A percentile compares a stretch with the other conserved stretches of the same genome.
These are phyloP conservation scores for Moniliophthora roreri DNA, from an alignment of 1,284 basidiomycete species.

Conservation along the genomic window DNA sequence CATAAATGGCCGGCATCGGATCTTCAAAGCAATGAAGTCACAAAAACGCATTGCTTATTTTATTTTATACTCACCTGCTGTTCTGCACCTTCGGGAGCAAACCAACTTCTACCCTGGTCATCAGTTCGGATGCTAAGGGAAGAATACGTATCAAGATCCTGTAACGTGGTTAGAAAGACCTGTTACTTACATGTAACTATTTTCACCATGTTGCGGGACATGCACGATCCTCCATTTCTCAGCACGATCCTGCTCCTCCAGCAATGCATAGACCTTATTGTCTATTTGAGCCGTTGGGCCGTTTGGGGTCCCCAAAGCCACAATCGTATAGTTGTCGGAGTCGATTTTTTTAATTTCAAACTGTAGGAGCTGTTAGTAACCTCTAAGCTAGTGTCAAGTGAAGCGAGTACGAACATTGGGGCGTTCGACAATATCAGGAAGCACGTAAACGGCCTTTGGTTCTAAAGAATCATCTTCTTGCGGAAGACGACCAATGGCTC, in stretches of 20 bases:
- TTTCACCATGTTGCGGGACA: slow-evolving; percentile 4
- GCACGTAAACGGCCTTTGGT: background rate
- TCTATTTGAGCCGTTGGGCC: slow-evolving; percentile 4
- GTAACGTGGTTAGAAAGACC: background rate
- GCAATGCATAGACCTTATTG: background rate
- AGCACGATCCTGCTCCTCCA: background rate
- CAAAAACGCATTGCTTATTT: background rate
- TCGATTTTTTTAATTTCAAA: background rate
- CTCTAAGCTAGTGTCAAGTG: background rate
- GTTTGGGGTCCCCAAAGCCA: background rate
- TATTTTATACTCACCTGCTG: background rate
- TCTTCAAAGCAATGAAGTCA: background rate
- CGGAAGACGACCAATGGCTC: background rate
- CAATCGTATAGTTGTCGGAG: background rate
- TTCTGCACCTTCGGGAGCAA: background rate
- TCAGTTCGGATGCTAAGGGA: background rate
- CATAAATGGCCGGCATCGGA: background rate
- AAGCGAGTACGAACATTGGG: background rate
- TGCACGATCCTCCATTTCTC: slow-evolving; percentile 3
- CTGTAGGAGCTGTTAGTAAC: background rate
- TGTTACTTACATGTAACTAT: slow-evolving; percentile 2
- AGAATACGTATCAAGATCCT: background rate
- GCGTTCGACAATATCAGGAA: background rate
- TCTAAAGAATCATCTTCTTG: slow-evolving; percentile 2
- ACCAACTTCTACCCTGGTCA: background rate